A percentile compares a stretch with the other conserved stretches of the same genome.
Conservation (phyloP, 208 protist species). For the Trypanosoma melophagium region DNA sequence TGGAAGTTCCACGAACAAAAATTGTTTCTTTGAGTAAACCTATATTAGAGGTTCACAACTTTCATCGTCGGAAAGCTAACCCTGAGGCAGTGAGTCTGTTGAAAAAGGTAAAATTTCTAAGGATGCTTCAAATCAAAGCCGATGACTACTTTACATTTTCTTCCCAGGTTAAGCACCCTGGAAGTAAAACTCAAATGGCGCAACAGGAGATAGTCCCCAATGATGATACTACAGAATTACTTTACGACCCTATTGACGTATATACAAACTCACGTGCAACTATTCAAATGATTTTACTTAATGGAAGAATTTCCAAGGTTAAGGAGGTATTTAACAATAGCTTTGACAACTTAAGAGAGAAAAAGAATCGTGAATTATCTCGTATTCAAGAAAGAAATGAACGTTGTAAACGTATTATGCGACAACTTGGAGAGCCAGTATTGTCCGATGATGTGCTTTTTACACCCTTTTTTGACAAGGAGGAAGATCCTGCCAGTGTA, state of each 20-base stretch:
- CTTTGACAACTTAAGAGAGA: constrained; percentile 54
- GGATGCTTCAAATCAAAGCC: constrained; percentile 49
- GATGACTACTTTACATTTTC: constrained; percentile 25
- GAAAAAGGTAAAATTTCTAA: constrained; percentile 79
- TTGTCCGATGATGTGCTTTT: constrained; percentile 35
- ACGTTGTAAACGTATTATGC: constrained; percentile 72
- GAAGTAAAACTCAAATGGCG: neutral
- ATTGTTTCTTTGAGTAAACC: constrained; percentile 50
- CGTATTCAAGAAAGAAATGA: constrained; percentile 77
- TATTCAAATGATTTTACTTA: constrained; percentile 71
- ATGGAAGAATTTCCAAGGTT: constrained; percentile 41
- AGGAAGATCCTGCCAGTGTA: constrained; percentile 65
- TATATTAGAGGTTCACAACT: constrained; percentile 76
- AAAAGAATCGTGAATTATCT: constrained; percentile 50
- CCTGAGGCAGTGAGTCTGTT: constrained; percentile 38
- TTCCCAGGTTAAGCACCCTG: constrained; percentile 7
- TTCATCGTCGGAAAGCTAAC: constrained; percentile 55
- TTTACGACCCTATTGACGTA: constrained; percentile 57
- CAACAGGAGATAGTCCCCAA: neutral
- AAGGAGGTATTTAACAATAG: constrained; percentile 69
- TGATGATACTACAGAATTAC: constrained; percentile 17
- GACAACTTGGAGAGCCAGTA: constrained; percentile 57
- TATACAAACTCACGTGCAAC: constrained; percentile 64
- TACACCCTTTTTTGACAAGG: constrained; percentile 39
- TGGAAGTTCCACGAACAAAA: constrained; percentile 71